A percentile compares a stretch with the other conserved stretches of the same genome.
Conservation (phyloP, 441 rosid genomes). For the Melianthus villosus region DNA sequence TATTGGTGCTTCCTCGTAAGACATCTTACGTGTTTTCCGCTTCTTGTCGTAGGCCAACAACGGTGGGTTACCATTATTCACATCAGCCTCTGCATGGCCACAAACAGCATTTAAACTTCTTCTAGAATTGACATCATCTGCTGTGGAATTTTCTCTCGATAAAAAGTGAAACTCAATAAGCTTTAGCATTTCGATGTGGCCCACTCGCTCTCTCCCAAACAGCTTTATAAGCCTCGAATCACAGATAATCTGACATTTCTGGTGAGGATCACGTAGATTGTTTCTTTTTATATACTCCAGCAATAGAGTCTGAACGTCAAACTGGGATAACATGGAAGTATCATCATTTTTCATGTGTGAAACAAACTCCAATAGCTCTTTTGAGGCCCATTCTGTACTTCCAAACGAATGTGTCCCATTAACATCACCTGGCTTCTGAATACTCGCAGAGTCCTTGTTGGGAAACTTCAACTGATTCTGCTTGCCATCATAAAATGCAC, state of each 20-base stretch:
- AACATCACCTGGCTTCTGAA: slow-evolving; percentile 14
- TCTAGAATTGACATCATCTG: slow-evolving; percentile 18
- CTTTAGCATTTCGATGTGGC: slow-evolving; percentile 74
- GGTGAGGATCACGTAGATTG: slow-evolving; percentile 59
- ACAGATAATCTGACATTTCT: slow-evolving; percentile 42
- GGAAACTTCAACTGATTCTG: slow-evolving; percentile 17
- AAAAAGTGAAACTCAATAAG: slow-evolving; percentile 73
- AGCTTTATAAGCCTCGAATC: slow-evolving; percentile 54
- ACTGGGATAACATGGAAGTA: slow-evolving; percentile 32
- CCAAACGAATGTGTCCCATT: slow-evolving; percentile 23
- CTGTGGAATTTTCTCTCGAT: slow-evolving; percentile 24
- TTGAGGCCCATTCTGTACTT: slow-evolving; percentile 55
- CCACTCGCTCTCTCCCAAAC: slow-evolving; percentile 49
- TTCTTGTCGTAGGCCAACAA: slow-evolving; percentile 26
- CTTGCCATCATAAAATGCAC: slow-evolving; percentile 18
- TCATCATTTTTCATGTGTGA: slow-evolving; percentile 70
- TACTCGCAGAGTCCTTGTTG: slow-evolving; percentile 15
- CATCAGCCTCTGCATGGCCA: slow-evolving; percentile 21
- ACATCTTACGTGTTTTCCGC: slow-evolving; percentile 36
- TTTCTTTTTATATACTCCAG: slow-evolving; percentile 50
- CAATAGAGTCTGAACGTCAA: slow-evolving; percentile 64
- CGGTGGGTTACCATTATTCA: slow-evolving; percentile 17
- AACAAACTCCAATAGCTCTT: slow-evolving; percentile 80
- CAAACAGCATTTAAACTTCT: slow-evolving; percentile 22
- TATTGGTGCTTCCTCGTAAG: slow-evolving; percentile 27